Evolutionary conservation across 202 grass and related monocot species (phyloP).

Genomic region (Hordeum pubiflorum): DNA sequence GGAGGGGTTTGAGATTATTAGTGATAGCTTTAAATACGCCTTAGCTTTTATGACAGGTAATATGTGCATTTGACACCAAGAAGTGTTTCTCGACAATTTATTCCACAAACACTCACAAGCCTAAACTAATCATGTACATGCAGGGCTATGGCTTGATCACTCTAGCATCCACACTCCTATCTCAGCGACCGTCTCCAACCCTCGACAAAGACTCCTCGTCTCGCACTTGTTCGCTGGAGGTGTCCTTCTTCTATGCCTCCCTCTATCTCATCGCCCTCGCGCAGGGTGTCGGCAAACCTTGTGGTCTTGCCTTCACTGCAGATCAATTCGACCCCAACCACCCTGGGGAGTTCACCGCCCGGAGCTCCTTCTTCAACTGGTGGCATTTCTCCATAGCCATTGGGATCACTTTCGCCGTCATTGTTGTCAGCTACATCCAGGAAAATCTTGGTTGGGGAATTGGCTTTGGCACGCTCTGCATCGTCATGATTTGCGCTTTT

Average conservation of each 20-base stretch:
- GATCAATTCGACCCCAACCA: slow-evolving; percentile 56
- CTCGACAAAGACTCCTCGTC: too few relatives aligned
- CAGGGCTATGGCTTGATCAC: background rate
- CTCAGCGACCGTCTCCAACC: too few relatives aligned
- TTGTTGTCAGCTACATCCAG: slow-evolving; percentile 37
- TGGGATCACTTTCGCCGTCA: slow-evolving; percentile 12
- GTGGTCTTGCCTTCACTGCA: slow-evolving; percentile 28
- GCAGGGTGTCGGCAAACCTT: slow-evolving; percentile 34
- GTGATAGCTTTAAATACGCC: too few relatives aligned
- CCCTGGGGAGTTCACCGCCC: slow-evolving; percentile 14
- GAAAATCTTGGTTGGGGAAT: slow-evolving; percentile 51
- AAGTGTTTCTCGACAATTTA: too few relatives aligned
- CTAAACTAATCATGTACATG: background rate
- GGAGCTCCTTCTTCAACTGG: slow-evolving; percentile 30
- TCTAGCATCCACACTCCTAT: too few relatives aligned
- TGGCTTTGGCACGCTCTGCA: slow-evolving; percentile 35
- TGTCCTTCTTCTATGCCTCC: too few relatives aligned
- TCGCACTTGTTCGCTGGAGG: too few relatives aligned
- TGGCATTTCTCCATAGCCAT: slow-evolving; percentile 42
- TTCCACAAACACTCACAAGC: background rate
- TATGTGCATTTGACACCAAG: too few relatives aligned
- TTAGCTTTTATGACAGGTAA: too few relatives aligned
- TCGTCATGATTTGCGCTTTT: slow-evolving; percentile 16
- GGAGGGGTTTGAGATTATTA: too few relatives aligned
- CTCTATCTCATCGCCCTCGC: slow-evolving; percentile 40